A percentile compares a stretch with the other conserved stretches of the same genome.
phyloP scores from a whole-genome alignment of 345 rosid genomes.

The Litchi chinensis region DNA sequence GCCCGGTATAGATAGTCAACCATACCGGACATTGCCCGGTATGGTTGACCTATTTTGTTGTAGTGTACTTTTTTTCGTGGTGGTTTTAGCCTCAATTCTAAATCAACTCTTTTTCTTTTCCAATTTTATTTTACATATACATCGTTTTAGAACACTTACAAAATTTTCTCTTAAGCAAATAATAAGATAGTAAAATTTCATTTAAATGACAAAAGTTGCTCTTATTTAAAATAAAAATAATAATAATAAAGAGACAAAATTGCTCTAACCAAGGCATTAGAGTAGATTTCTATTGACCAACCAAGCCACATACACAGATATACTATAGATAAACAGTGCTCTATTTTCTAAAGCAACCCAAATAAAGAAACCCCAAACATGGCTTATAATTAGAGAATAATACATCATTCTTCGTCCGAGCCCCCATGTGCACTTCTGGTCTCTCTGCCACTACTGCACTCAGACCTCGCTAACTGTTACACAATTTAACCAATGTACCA shows the following conservation, averaged over 20 bases:
- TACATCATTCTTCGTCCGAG: not conserved
- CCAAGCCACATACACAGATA: not conserved
- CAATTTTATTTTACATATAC: no score
- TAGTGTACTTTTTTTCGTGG: no score
- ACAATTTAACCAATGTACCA: conserved; percentile 9
- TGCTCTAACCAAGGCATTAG: not conserved
- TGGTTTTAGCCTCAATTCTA: no score
- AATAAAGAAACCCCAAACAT: not conserved
- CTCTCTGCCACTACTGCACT: conserved; percentile 1
- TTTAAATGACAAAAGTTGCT: no score
- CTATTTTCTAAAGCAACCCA: not conserved
- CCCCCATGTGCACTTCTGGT: conserved; percentile 22
- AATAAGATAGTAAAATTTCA: not conserved
- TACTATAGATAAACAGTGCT: not conserved
- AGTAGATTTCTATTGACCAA: not conserved
- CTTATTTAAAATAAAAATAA: no score
- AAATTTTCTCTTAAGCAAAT: no score
- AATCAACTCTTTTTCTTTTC: no score
- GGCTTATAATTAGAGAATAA: not conserved
- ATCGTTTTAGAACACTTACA: not conserved
- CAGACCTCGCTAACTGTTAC: not conserved
- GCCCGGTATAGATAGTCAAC: no score
- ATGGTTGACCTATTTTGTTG: no score
- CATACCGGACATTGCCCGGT: no score
- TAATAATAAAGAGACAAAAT: not conserved